Evolutionary conservation across 495 filamentous ascomycete genomes (phyloP), one percentile per base, ranked within the genome.

Genomic region (Podospora bellae-mahoneyi): DNA sequence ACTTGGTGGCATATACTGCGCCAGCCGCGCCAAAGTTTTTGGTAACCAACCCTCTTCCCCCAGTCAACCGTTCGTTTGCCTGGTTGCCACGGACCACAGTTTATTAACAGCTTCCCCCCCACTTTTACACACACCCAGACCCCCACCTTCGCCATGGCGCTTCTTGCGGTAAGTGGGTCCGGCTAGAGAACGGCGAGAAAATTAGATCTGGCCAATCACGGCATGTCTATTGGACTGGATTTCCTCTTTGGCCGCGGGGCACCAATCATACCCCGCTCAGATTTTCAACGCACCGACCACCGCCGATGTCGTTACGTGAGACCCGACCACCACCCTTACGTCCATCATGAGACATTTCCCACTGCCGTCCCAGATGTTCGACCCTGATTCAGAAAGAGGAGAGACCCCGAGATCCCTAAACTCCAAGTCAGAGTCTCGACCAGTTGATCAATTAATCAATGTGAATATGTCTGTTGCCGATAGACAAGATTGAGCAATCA

Each of bases 181-280:
- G n/a, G 55, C 9, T 20, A 58, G 55, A 19, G 7, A 20, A 58
- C 44, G 44, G 7, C 18, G 55, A 19, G 18, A 58, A 58, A 58
- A 64, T 3, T 6, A 28, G 23, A 56, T 26, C 54, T 34, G 23
- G 26, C 71, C 71, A 72, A 72, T 72, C 65, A 69, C n/a, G 39
- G 6, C 32, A 48, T 58, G 5, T 64, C 9, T 16, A 44, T 68
- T 64, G 64, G 27, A 44, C 60, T 69, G 65, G 53, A 66, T 68
- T 69, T 58, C 67, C 69, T 69, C 70, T 69, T 72, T 53, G 67
- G 70, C 59, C 59, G 59, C 23, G 59, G 20, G 26, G 18, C 10
- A 20, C 27, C 59, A 30, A 28, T 28, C 19, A 32, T 48, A 48
- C 23, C 27, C 23, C 26, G 59, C 59, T 61, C 27, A 15, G 23